Evolutionary conservation across 2,329 filamentous ascomycete genomes (phyloP), one percentile per base, ranked within the genome.

Genomic region (Penicillium sp.): DNA sequence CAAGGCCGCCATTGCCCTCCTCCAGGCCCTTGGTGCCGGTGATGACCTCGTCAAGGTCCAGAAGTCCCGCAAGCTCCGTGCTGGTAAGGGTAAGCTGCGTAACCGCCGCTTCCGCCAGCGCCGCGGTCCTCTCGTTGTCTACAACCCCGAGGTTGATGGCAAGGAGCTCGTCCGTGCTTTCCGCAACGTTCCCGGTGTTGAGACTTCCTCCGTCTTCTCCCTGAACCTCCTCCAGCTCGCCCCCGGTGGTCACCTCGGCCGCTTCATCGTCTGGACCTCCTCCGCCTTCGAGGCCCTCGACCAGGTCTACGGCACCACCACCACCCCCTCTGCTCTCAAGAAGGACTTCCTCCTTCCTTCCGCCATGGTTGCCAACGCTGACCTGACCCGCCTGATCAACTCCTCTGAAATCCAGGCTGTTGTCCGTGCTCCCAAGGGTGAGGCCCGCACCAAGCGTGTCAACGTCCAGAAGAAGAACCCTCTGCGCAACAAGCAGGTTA

Each of bases 381-480:
- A 99, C 78, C 89, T 99, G 75, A 88, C 88, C 84, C 95, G 96
- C 83, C 88, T 99, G 78, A 99, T 99, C 90, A 99, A 99, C 92
- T 94, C 90, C 77, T 93, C 92, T 77, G 95, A 99, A 85, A 90
- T 98, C 81, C 95, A 99, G 89, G 91, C 89, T 82, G 94, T 97
- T 62, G 88, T 99, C 77, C 89, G 91, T 75, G 92, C 90, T 65
- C 92, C 93, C 81, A 95, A 93, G 87, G 95, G 95, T 74, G 88
- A 90, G 73, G 88, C 92, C 78, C 83, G 88, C 78, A 96, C 93
- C 82, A 97, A 97, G 89, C 92, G 95, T 78, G 83, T 85, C 72
- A 83, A 86, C 77, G 92, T 97, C 72, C 94, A 97, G 88, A 99
- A 99, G 93, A 98, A 98, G 93, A 99, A 99, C 88, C 95, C 95